Conservation (phyloP, 2,329 filamentous ascomycete genomes). For the Pseudogymnoascus sp. region DNA sequence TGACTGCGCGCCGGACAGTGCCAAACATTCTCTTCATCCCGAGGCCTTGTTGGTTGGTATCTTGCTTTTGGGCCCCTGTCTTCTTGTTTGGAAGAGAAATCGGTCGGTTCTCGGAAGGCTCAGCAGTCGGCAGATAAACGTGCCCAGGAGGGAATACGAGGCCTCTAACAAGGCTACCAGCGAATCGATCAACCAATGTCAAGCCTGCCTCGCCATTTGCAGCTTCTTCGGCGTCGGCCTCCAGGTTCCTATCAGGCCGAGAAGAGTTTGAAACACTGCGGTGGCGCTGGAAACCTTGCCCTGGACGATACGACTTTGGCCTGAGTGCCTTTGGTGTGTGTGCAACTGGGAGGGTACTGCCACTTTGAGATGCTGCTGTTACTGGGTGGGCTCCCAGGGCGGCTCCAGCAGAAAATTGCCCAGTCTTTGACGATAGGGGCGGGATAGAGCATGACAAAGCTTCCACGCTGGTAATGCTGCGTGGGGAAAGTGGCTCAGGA, state of each 20-base stretch:
- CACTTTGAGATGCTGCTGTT: slow-evolving; percentile 44
- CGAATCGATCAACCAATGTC: slow-evolving; percentile 38
- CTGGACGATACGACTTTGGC: slow-evolving; percentile 52
- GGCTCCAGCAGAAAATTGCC: slow-evolving; percentile 37
- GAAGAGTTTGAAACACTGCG: slow-evolving; percentile 78
- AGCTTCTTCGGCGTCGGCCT: neutral
- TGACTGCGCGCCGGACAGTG: slow-evolving; percentile 75
- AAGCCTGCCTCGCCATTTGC: neutral
- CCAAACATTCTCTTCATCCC: slow-evolving; percentile 83
- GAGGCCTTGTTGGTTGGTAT: slow-evolving; percentile 58
- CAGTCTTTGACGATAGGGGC: slow-evolving; percentile 40
- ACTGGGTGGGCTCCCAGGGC: slow-evolving; percentile 51
- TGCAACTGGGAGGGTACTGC: slow-evolving; percentile 46
- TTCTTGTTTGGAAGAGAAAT: slow-evolving; percentile 44
- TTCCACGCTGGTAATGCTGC: slow-evolving; percentile 54
- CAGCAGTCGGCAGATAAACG: slow-evolving; percentile 66
- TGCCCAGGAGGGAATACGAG: slow-evolving; percentile 77
- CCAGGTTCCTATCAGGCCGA: slow-evolving; percentile 31
- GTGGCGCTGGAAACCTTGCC: slow-evolving; percentile 68
- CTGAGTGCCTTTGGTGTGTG: slow-evolving; percentile 52
- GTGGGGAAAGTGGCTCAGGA: slow-evolving; percentile 42
- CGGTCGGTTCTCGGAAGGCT: slow-evolving; percentile 47
- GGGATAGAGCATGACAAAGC: slow-evolving; percentile 60
- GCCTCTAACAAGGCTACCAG: slow-evolving; percentile 81
- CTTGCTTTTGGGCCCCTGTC: slow-evolving; percentile 40